phyloP scores from a whole-genome alignment of 208 protist species.

The Wallacemonas rigidus region DNA sequence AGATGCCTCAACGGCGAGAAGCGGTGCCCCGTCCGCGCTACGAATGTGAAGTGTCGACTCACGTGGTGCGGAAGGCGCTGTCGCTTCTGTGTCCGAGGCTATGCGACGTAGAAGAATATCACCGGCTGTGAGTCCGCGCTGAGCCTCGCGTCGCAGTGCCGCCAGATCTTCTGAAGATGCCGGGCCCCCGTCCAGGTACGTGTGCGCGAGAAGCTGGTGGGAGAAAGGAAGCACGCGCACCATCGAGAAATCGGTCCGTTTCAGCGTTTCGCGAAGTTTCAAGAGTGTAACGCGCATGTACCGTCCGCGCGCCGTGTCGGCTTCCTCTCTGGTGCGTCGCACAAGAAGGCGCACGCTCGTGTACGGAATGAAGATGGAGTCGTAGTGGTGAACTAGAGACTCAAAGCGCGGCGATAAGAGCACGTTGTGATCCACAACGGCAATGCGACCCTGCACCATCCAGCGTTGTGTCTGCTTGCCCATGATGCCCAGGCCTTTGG shows the following conservation, averaged over 20 bases:
- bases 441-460: conserved; percentile 86
- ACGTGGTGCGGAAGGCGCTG: background rate
- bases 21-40: background rate
- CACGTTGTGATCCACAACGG: conserved; percentile 88
- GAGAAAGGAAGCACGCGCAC: conserved; percentile 74
- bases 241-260: conserved; percentile 36
- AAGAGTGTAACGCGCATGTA: conserved; percentile 55
- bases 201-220: conserved; percentile 81
- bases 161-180: conserved; percentile 45
- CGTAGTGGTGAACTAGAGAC: conserved; percentile 82
- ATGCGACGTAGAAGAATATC: conserved; percentile 24
- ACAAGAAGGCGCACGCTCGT: conserved; percentile 69
- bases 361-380: conserved; percentile 83
- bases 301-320: conserved; percentile 51
- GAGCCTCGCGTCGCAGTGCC: conserved; percentile 50
- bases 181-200: conserved; percentile 67
- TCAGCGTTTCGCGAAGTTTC: conserved; percentile 45
- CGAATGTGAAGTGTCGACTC: conserved; percentile 1
- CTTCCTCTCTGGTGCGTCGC: conserved; percentile 57
- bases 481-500: conserved; percentile 57
- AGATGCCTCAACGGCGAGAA: too few species aligned
- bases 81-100: background rate
- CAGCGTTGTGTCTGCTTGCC: conserved; percentile 73
- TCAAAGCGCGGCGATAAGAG: conserved; percentile 79
- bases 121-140: conserved; percentile 11